Base-by-base conservation (phyloP, 2,329 filamentous ascomycete genomes). In the Sarocladiaceae sp. region DNA sequence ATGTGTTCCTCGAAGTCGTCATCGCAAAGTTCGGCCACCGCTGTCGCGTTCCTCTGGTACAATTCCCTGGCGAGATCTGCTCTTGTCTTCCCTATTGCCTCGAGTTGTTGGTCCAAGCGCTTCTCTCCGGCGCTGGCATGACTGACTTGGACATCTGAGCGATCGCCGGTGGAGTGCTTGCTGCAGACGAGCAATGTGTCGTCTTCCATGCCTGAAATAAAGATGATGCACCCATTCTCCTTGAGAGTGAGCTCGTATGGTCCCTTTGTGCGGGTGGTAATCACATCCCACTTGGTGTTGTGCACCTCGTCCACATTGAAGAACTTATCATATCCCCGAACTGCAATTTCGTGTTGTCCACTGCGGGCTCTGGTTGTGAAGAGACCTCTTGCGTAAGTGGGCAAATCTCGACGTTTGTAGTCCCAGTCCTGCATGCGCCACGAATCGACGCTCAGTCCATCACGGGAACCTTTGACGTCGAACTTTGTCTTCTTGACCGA, bases 171-270 rank as follows among this genome's bases (percentile, higher is more conserved):
- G 1, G 94, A 97, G 68, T 99, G 94, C 66, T 99, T 99, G 77
- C 93, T 97, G 80, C 93, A 97, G n/a, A 99, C 92, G 7, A 99
- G 76, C 10, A 99, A 75, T 1, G 89, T 90, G 31, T 83, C 92
- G 62, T 97, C 92, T 62, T 95, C 89, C 20, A 99, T 76, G 13
- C 92, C 94, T 15, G 91, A 87, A 40, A 99, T 84, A 73, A 99
- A 99, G 60, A 99, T 97, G 69, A 99, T 99, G 69, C 94, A 99
- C n/a, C 94, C 94, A 63, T 99, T 99, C 71, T 99, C 94, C 72
- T 99, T 99, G 50, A 97, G 83, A 53, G 91, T 97, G 52, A 99
- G 74, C 71, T 99, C 94, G 62, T 97, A 99, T 0, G 94, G 94
- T 0, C 90, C 91, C 57, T 82, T 74, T 1, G 94, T 97, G 52